Base-by-base conservation (phyloP, 306 rosid species). In the Heteromeles arbutifolia region DNA sequence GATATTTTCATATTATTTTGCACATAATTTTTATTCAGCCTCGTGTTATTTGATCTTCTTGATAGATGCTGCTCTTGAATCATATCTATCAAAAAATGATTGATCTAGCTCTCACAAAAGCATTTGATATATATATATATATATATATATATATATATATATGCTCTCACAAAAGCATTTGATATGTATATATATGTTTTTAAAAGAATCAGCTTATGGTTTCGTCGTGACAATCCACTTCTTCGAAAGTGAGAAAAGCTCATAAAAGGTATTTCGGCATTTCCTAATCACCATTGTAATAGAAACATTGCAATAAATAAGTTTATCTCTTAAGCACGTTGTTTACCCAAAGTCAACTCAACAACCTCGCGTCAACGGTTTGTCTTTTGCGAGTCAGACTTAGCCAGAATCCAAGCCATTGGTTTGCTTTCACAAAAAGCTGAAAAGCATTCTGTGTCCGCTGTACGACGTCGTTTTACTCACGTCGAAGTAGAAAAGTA, bases 311-410 rank as follows among this genome's bases (percentile, higher is more conserved):
- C 8, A 34, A 34, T 6, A 39, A 39, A 4, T 15, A 48, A 17
- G 54, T 15, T 15, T 48, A 5, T 48, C 19, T 48, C 53, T 5
- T 15, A 14, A 4, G 52, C 52, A 14, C 53, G 7, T 48, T 0
- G 53, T 48, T 48, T 14, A 4, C 21, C 18, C 48, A 53, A 19
- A 69, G 84, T 75, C 84, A 80, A 70, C 84, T 70, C 15, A 8
- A 12, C 44, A 32, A 5, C 59, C 52, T 45, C 50, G 12, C 79
- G 77, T 80, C 84, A 80, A 80, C 84, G 83, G 62, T 44, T 13
- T 65, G 75, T 65, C 82, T 59, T 67, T 76, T 67, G 22, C n/a
- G 22, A 63, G 11, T 22, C 37, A 17, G 22, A 7, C 12, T 8
- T 63, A 39, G 43, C 11, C 41, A 58, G 8, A 54, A n/a, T 8